Conservation (phyloP, 805 yeast genomes). For the Wickerhamomyces alni region DNA sequence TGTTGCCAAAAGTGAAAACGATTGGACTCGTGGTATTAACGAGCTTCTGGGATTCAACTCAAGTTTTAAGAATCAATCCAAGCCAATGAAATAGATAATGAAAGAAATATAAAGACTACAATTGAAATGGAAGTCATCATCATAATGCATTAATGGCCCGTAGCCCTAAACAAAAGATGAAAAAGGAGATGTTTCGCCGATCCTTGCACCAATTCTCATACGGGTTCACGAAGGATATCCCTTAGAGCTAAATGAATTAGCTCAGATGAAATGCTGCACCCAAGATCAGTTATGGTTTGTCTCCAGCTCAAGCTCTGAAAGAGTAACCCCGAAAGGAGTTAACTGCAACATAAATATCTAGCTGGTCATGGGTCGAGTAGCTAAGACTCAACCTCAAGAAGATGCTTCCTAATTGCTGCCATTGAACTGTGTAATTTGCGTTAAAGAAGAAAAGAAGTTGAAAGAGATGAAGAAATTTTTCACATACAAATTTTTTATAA, state of each 20-base stretch:
- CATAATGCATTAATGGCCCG: not conserved
- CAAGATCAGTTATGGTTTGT: constrained; percentile 55
- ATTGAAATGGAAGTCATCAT: not conserved
- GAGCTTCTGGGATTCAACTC: constrained; percentile 86
- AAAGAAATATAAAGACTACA: not conserved
- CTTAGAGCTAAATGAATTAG: constrained; percentile 44
- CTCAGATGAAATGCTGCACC: constrained; percentile 67
- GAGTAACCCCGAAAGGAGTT: constrained; percentile 7
- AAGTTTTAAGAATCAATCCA: constrained; percentile 51
- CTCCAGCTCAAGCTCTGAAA: constrained; percentile 52
- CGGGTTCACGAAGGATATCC: constrained; percentile 75
- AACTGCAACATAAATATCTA: constrained; percentile 39
- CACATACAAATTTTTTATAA: not conserved
- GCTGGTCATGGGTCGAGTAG: constrained; percentile 66
- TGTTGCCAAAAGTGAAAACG: constrained; percentile 74
- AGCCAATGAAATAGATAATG: constrained; percentile 2
- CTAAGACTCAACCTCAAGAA: constrained; percentile 64
- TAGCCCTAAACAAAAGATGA: constrained; percentile 1
- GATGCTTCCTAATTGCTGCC: constrained; percentile 50
- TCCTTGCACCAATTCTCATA: constrained; percentile 58
- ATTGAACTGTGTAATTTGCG: constrained; percentile 63
- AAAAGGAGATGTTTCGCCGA: constrained; percentile 29
- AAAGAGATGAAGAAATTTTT: constrained; percentile 1
- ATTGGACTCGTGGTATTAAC: constrained; percentile 90
- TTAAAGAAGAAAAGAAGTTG: constrained; percentile 20